Evolutionary conservation across 2,329 filamentous ascomycete genomes (phyloP), one percentile per base, ranked within the genome.

Genomic region (Stemphylium lycopersici): DNA sequence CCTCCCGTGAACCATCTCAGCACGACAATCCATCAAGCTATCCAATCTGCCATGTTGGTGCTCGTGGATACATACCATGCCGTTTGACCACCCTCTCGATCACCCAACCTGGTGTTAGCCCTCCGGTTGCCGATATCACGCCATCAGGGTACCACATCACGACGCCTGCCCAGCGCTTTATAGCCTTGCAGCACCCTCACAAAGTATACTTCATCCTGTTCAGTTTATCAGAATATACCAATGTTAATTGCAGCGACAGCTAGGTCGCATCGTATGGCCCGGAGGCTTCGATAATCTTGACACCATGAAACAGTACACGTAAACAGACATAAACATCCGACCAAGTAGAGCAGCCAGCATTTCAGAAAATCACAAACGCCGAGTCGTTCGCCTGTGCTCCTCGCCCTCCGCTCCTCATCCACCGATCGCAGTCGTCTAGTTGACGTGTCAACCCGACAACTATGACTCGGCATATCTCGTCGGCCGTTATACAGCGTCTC

Each of bases 391-490:
- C 29, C 51, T 22, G 49, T 29, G 34, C 13, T 42, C 58, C 54
- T 53, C 53, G 8, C 36, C 53, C 50, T 48, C 50, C 48, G 40
- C 41, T 22, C 38, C 45, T 57, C 51, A 51, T 46, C 50, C 40
- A 47, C 48, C 47, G 36, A 50, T 36, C 49, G 44, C 44, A 44
- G 36, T 13, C 44, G 43, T 52, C 50, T 50, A 59, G 33, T 46
- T 33, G 34, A 13, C 36, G 18, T 39, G 18, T 41, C 44, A 33
- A 45, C 54, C 53, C 40, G 46, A 55, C 57, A 61, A 51, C 65
- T 65, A 66, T 68, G 59, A 68, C 20, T 42, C 46, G 52, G 57
- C 59, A 64, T 62, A 63, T 65, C 59, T 64, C 59, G 49, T 61
- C 59, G 66, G 67, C 68, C 64, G 65, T 71, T 52, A 61, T 40